phyloP scores from a whole-genome alignment of 176 grass and related monocot species.

The Carex scoparia region DNA sequence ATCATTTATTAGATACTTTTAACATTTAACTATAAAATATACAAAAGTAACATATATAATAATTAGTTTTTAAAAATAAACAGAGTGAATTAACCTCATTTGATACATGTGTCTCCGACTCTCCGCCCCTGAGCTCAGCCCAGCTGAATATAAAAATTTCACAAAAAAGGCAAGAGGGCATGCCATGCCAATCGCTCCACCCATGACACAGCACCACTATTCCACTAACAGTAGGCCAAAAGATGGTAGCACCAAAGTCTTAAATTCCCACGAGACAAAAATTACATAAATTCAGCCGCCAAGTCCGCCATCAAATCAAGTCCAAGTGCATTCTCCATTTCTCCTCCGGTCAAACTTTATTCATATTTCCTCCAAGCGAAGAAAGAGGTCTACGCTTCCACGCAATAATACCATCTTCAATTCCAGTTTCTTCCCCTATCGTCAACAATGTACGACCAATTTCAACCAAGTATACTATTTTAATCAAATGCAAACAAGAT shows the following conservation, averaged over 20 bases:
- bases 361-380: not conserved
- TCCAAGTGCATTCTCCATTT: not conserved
- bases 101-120: no score
- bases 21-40: no score
- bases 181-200: not conserved
- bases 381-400: slow-evolving; percentile 1
- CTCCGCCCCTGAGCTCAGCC: not conserved
- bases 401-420: not conserved
- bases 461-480: not conserved
- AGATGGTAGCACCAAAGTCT: not conserved
- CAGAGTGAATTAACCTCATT: no score
- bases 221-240: not conserved
- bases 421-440: not conserved
- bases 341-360: not conserved
- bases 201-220: not conserved
- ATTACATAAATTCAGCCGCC: not conserved
- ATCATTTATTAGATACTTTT: no score
- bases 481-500: not conserved
- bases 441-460: slow-evolving; percentile 1
- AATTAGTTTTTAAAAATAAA: no score
- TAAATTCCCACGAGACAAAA: slow-evolving; percentile 10
- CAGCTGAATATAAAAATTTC: not conserved
- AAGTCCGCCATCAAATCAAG: not conserved
- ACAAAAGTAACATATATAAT: no score
- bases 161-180: not conserved